Percentiles rank a stretch among this genome's conserved stretches.
Conservation (phyloP, 345 rosid genomes). For the Hibiscus tridactylites region DNA sequence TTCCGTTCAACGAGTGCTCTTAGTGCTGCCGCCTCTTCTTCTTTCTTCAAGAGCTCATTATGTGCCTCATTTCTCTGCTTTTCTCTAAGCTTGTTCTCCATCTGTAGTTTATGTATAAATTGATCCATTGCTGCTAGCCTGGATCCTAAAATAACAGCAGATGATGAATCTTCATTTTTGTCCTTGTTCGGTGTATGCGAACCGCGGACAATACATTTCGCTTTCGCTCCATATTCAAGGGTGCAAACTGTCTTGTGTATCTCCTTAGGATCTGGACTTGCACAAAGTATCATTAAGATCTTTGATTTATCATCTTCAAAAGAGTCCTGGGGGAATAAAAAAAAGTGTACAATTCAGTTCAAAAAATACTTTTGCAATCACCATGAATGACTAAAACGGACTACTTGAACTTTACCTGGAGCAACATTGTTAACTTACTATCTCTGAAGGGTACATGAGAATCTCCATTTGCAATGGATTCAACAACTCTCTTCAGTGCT, state of each 20-base stretch:
- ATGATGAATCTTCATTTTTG: slow-evolving; percentile 58
- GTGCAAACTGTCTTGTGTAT: slow-evolving; percentile 94
- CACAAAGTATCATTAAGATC: slow-evolving; percentile 90
- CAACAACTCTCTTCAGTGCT: slow-evolving; percentile 92
- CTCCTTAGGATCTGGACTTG: slow-evolving; percentile 95
- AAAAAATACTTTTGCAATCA: not conserved
- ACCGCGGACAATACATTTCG: slow-evolving; percentile 89
- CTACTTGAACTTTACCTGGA: slow-evolving; percentile 46
- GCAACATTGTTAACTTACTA: slow-evolving; percentile 91
- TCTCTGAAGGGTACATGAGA: slow-evolving; percentile 98
- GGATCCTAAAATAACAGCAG: slow-evolving; percentile 54
- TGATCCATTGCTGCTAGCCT: slow-evolving; percentile 90
- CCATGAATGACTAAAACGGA: not conserved
- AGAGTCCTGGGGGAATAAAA: slow-evolving; percentile 55
- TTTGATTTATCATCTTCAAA: slow-evolving; percentile 94
- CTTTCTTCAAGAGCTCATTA: slow-evolving; percentile 65
- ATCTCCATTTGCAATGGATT: slow-evolving; percentile 96
- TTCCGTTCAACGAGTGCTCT: slow-evolving; percentile 46
- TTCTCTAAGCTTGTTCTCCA: slow-evolving; percentile 73
- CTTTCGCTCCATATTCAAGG: slow-evolving; percentile 95
- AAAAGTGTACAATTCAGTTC: not conserved
- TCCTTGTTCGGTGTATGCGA: slow-evolving; percentile 69
- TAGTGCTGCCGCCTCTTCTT: slow-evolving; percentile 66
- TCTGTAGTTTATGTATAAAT: slow-evolving; percentile 59
- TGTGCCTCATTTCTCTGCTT: slow-evolving; percentile 73